Evolutionary conservation across 2,329 filamentous ascomycete genomes (phyloP).

Genomic region (Cadophora luteo-olivacea): DNA sequence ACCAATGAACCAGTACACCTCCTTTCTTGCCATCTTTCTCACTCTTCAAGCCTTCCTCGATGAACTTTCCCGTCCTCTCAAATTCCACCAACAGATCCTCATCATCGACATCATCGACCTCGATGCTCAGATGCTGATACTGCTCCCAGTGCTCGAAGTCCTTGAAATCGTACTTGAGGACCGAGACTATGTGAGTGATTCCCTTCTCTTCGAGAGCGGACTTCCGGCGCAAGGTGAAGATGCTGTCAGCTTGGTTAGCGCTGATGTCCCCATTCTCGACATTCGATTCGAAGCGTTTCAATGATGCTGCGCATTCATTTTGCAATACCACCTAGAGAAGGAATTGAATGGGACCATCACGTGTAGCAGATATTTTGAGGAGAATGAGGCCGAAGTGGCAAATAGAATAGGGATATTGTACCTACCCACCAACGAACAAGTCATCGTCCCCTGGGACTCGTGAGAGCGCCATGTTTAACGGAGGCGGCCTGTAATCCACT

Average conservation of each 20-base stretch:
- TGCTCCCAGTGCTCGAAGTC: slow-evolving; percentile 61
- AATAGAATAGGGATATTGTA: slow-evolving; percentile 24
- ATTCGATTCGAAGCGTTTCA: neutral
- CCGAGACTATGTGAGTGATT: slow-evolving; percentile 92
- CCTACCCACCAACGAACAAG: slow-evolving; percentile 82
- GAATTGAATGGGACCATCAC: slow-evolving; percentile 44
- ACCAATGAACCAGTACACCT: slow-evolving; percentile 75
- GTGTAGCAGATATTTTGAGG: slow-evolving; percentile 35
- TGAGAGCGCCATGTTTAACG: slow-evolving; percentile 63
- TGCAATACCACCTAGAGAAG: neutral
- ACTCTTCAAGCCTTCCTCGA: slow-evolving; percentile 73
- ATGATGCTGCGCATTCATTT: neutral
- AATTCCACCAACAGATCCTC: slow-evolving; percentile 86
- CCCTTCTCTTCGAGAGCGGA: slow-evolving; percentile 72
- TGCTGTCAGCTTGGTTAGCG: slow-evolving; percentile 54
- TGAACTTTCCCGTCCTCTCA: slow-evolving; percentile 79
- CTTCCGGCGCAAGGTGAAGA: slow-evolving; percentile 79
- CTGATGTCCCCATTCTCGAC: neutral
- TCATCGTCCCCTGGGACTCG: slow-evolving; percentile 72
- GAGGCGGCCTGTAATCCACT: slow-evolving; percentile 37
- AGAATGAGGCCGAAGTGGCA: slow-evolving; percentile 19
- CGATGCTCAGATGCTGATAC: slow-evolving; percentile 77
- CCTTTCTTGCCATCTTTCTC: slow-evolving; percentile 57
- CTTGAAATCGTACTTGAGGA: slow-evolving; percentile 68
- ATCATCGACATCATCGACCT: slow-evolving; percentile 90